Percentiles rank a stretch among this genome's conserved stretches.
These are phyloP conservation scores for Metschnikowia bowlesiae DNA, from an alignment of 805 yeast genomes.

Conservation along the genomic window DNA sequence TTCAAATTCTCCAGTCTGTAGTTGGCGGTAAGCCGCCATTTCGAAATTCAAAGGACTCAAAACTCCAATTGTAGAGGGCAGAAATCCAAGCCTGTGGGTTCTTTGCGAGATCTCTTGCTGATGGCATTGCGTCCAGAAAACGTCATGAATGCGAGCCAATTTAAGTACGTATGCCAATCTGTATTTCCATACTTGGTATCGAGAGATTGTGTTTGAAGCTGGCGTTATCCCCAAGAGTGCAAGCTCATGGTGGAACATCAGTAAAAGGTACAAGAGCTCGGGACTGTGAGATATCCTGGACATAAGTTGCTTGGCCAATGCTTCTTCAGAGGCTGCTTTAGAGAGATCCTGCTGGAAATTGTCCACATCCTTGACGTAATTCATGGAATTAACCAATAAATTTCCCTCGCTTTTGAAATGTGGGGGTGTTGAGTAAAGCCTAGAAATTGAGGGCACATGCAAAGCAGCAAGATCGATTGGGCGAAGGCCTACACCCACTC, in stretches of 20 bases:
- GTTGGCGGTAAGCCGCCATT: slow-evolving; percentile 20
- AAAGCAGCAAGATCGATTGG: neutral
- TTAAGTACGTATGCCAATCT: slow-evolving; percentile 18
- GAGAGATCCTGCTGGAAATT: slow-evolving; percentile 20
- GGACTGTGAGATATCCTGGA: slow-evolving; percentile 20
- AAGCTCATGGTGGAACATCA: slow-evolving; percentile 31
- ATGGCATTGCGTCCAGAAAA: slow-evolving; percentile 37
- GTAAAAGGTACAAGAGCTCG: slow-evolving; percentile 28
- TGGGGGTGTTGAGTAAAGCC: slow-evolving; percentile 10
- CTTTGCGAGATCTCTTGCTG: slow-evolving; percentile 27
- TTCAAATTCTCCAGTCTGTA: slow-evolving; percentile 26
- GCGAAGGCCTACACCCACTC: neutral
- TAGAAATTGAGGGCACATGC: neutral
- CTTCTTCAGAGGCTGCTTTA: slow-evolving; percentile 15
- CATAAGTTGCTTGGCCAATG: slow-evolving; percentile 24
- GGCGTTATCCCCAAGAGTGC: slow-evolving; percentile 24
- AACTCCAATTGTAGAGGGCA: slow-evolving; percentile 28
- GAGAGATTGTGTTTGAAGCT: slow-evolving; percentile 7
- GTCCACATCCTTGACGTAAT: slow-evolving; percentile 28
- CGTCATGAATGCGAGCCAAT: slow-evolving; percentile 25
- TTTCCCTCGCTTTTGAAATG: slow-evolving; percentile 11
- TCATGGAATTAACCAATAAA: slow-evolving; percentile 17
- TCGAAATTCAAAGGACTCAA: slow-evolving; percentile 37
- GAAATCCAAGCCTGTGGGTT: slow-evolving; percentile 24
- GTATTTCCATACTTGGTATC: slow-evolving; percentile 16